phyloP scores from a whole-genome alignment of 192 early-diverging fungal genomes.

The Chytriomyces hyalinus region DNA sequence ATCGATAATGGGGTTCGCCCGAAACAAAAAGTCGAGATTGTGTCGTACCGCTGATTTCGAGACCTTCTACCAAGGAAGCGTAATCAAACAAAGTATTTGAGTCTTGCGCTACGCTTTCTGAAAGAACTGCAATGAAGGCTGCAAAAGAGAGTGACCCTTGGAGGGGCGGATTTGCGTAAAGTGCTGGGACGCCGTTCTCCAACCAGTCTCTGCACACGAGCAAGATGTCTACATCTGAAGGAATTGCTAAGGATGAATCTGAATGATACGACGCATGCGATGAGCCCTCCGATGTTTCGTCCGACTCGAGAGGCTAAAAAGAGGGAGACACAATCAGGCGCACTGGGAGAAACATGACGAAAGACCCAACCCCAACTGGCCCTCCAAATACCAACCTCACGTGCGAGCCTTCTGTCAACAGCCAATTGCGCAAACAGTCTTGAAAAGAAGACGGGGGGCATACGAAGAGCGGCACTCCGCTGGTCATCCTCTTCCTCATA shows the following conservation, averaged over 20 bases:
- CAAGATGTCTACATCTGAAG: constrained; percentile 2
- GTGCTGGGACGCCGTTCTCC: constrained; percentile 17
- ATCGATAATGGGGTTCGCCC: background rate
- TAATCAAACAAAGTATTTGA: constrained; percentile 32
- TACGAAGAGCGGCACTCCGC: background rate
- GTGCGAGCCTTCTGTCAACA: background rate
- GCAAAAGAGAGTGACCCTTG: constrained; percentile 20
- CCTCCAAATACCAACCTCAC: background rate
- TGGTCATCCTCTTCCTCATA: constrained; percentile 10
- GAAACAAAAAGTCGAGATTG: background rate
- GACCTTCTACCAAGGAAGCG: constrained; percentile 21
- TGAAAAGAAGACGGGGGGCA: background rate
- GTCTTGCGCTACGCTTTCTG: constrained; percentile 5
- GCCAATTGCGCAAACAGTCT: constrained; percentile 2
- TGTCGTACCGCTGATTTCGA: constrained; percentile 29
- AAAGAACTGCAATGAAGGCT: constrained; percentile 7
- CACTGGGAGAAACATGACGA: background rate
- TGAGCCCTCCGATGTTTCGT: too few species aligned
- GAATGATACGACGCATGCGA: too few species aligned
- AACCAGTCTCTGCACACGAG: constrained; percentile 27
- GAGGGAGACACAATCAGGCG: background rate
- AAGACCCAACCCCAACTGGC: background rate
- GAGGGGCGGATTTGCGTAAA: constrained; percentile 32
- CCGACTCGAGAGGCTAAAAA: too few species aligned
- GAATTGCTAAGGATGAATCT: background rate